Conservation (phyloP, 2,329 filamentous ascomycete species). For the Cordyceps cicadae region DNA sequence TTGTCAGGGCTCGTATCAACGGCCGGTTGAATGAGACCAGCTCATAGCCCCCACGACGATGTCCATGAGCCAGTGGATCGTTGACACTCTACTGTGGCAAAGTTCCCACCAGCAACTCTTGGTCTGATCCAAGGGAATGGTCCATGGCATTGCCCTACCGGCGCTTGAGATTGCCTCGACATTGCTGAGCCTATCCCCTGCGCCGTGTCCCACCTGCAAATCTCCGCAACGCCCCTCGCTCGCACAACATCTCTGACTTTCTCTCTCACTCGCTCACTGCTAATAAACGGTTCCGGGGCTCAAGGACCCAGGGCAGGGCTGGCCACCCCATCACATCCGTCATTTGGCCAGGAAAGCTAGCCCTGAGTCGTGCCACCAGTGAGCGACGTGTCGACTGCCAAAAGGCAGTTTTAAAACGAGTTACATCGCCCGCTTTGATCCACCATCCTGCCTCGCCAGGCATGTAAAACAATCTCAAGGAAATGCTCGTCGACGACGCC, state of each 20-base stretch:
- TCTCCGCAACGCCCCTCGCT: constrained; percentile 9
- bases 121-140: constrained; percentile 12
- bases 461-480: constrained; percentile 6
- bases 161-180: constrained; percentile 10
- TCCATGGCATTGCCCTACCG: background rate
- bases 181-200: constrained; percentile 1
- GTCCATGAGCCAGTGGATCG: constrained; percentile 7
- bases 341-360: background rate
- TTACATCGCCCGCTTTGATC: constrained; percentile 7
- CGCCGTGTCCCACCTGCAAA: constrained; percentile 11
- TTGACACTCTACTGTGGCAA: constrained; percentile 6
- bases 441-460: constrained; percentile 5
- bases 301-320: background rate
- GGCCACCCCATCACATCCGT: constrained; percentile 2
- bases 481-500: background rate
- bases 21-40: constrained; percentile 9
- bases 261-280: background rate
- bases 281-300: background rate
- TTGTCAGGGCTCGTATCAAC: constrained; percentile 7
- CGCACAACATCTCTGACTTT: background rate
- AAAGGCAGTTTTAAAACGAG: constrained; percentile 7
- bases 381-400: constrained; percentile 1
- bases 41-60: constrained; percentile 8
- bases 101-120: constrained; percentile 6
- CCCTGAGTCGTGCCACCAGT: constrained; percentile 5